Conservation (phyloP, 225 moss, liverwort and hornwort species). For the Anthoceros angustus region DNA sequence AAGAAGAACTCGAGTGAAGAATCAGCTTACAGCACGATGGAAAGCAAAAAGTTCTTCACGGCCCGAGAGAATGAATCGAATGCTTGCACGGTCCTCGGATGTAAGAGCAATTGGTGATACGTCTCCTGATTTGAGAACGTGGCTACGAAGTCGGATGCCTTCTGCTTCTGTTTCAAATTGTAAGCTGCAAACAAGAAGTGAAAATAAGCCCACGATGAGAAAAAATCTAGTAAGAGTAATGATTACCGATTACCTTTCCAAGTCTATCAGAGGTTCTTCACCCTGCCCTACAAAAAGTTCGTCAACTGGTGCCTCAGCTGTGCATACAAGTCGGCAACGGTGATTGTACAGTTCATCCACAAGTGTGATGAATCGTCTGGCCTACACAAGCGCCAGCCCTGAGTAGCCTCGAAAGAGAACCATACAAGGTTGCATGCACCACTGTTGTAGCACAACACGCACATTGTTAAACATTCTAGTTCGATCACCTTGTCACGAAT, state of each 20-base stretch:
- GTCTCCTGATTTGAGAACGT: constrained; percentile 61
- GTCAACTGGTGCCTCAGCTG: constrained; percentile 61
- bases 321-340: constrained; percentile 77
- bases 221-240: not conserved
- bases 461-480: not conserved
- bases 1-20: not conserved
- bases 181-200: constrained; percentile 24
- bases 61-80: constrained; percentile 56
- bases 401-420: constrained; percentile 4
- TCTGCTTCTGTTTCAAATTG: constrained; percentile 95
- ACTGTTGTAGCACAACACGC: not conserved
- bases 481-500: constrained; percentile 59
- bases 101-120: constrained; percentile 59
- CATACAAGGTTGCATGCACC: not conserved
- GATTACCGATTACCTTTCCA: constrained; percentile 42
- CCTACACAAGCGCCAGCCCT: constrained; percentile 27
- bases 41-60: constrained; percentile 88
- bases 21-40: constrained; percentile 43
- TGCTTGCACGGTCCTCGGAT: constrained; percentile 35
- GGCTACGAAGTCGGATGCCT: constrained; percentile 58
- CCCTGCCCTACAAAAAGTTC: constrained; percentile 74
- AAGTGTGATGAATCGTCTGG: constrained; percentile 80
- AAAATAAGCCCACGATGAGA: not conserved
- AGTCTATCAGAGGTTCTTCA: constrained; percentile 63
- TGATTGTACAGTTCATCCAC: constrained; percentile 96